Base-by-base conservation (phyloP, 2,329 filamentous ascomycete genomes). In the Pochonia chlamydosporia region DNA sequence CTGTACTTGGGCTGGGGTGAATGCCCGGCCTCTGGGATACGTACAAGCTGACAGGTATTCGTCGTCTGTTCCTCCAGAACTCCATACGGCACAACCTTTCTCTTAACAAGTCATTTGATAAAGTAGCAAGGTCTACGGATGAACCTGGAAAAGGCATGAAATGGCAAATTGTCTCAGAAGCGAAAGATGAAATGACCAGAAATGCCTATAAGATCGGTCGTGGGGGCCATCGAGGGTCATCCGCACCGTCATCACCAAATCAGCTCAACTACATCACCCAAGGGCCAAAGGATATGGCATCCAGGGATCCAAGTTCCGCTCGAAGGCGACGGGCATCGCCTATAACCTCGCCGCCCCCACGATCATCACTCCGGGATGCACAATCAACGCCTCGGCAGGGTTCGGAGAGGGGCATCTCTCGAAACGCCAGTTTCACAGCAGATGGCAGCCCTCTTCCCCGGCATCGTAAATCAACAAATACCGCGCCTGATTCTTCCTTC, bases 81-180 rank as follows among this genome's bases (percentile, higher is more conserved):
- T 96, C 90, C 0, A 99, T 99, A 55, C 85, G 93, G 11, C 93
- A 99, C 64, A 99, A 99, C 58, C 69, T 99, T 13, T 97, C 93
- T 1, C 70, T 99, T 36, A 97, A 95, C 66, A 96, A 96, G 63
- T 83, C 86, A 0, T 99, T 99, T 60, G 84, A 90, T 57, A 99
- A 99, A 66, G 87, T 96, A 8, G 87, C 93, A 3, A 84, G 93
- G 40, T 85, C 88, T 14, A 96, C 90, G 0, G 89, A 97, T 57
- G 93, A 99, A 63, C 93, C 93, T 20, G 93, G 93, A 11, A 99
- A 99, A 65, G 93, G 93, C 24, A 97, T 96, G 90, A 97, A 97
- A 64, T 99, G 93, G 93, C 89, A 92, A 66, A 91, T 99, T 60
- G 83, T 89, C 4, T 78, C 87, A 1, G 88, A 95, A 53, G 79